Base-by-base conservation (phyloP, 2,329 filamentous ascomycete species). In the Colletotrichum chlorophyti region DNA sequence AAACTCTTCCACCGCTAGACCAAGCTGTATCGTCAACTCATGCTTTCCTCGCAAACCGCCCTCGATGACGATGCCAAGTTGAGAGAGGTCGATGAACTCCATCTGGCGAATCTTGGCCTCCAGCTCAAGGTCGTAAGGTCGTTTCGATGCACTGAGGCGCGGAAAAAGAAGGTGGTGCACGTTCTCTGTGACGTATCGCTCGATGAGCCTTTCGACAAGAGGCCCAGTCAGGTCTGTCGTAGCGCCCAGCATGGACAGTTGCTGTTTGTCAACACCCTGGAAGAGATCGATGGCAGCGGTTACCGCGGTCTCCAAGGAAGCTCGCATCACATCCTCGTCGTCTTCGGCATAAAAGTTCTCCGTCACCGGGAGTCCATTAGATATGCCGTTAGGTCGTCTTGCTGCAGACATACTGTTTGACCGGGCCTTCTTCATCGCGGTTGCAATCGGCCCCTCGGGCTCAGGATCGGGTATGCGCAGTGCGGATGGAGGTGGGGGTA, bases 211-310 rank as follows among this genome's bases (percentile, higher is more conserved):
- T 75, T 99, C 96, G 1, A 99, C 93, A 8, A 96, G 78, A 1
- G 93, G 91, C 0, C 95, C 94, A 0, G 95, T 98, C 48, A 99
- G 77, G 69, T 97, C 93, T 2, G 96, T 99, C 1, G 93, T 97
- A 5, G 93, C 91, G 15, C 93, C 95, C 5, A 99, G 81, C 31
- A 96, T 82, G 3, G 94, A 97, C 24, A 99, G 79, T 68, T 98
- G 95, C 67, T 96, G 91, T 72, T 97, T 97, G 71, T 99, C 95
- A 6, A 99, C 94, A 59, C 88, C 88, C 68, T 98, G 94, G 65
- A 99, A 99, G 1, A 98, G 82, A 68, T 99, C 95, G 64, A 99
- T 98, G 0, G 93, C 95, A 9, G 91, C 86, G 9, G 92, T 97
- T 10, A 99, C 91, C 2, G 94, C 93, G 2, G 91, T 96, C 74